Evolutionary conservation across 495 filamentous ascomycete genomes (phyloP), one percentile per base, ranked within the genome.

Genomic region (Polyplosphaeria fusca): DNA sequence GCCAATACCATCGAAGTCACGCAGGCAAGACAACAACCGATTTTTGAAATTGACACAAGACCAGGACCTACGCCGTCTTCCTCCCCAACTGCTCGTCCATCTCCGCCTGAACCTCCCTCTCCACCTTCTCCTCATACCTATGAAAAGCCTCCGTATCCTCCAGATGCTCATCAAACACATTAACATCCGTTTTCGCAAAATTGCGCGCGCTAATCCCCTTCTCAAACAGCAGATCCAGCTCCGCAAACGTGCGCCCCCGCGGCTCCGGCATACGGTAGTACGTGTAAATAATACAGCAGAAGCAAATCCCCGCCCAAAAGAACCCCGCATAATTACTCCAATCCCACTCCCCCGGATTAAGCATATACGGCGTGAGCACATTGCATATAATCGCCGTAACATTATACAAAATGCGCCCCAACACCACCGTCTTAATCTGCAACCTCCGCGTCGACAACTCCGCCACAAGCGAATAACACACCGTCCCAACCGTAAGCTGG

Each of bases 381-480:
- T 38, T 58, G 38, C 55, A 64, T 32, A 73, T 64, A 20, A 73
- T 73, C 42, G 61, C 68, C 30, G 66, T 72, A 53, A 81, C 66
- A 60, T 79, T 79, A 68, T 84, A 84, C 12, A 74, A 67, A 57
- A 77, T 79, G n/a, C 81, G 77, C 12, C 77, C 80, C 3, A 80
- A 70, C 4, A 80, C 77, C 35, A 83, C 73, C 26, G 79, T 80
- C 55, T 81, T 77, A 24, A 76, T 70, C 42, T 77, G 74, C 18
- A 80, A 72, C 9, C 79, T 73, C 11, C 75, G 76, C 14, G 81
- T 78, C 1, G 79, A 75, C 2, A 83, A 65, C 60, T 84, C 81
- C 16, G 80, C 76, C 7, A 84, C 81, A 58, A 84, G 76, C 4
- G 79, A 79, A 65, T 83, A 83, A 64, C 76, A 79, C 23, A 83